A percentile compares a stretch with the other conserved stretches of the same genome.
Conservation (phyloP, 768 basidiomycete genomes). For the Lactarius hatsudake region DNA sequence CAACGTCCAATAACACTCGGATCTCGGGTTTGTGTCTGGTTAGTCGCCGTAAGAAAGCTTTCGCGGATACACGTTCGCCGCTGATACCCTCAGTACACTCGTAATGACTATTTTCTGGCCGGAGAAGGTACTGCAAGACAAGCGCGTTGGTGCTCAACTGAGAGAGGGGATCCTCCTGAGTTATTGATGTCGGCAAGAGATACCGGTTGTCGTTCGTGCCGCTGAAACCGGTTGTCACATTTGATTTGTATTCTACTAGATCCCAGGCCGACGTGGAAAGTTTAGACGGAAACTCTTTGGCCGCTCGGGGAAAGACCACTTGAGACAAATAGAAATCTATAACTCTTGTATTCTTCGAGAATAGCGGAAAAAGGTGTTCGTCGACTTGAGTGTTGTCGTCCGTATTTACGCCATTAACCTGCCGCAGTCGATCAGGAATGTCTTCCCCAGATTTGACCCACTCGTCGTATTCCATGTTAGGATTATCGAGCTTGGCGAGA, state of each 20-base stretch:
- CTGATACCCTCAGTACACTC: conserved; percentile 11
- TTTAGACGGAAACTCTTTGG: conserved; percentile 46
- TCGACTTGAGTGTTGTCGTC: conserved; percentile 38
- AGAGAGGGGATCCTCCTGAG: too few relatives aligned
- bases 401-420: conserved; percentile 41
- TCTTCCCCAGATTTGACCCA: conserved; percentile 35
- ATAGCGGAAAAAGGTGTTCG: conserved; percentile 34
- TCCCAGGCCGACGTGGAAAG: conserved; percentile 53
- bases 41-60: conserved; percentile 36
- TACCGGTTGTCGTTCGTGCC: conserved; percentile 58
- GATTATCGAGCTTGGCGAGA: conserved; percentile 43
- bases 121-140: too few relatives aligned
- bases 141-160: too few relatives aligned
- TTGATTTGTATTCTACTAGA: conserved; percentile 40
- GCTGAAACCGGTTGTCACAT: conserved; percentile 48
- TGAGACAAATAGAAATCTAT: conserved; percentile 47
- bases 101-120: too few relatives aligned
- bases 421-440: conserved; percentile 35
- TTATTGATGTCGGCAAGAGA: too few relatives aligned
- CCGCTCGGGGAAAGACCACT: conserved; percentile 50
- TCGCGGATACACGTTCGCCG: neutral
- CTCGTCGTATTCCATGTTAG: conserved; percentile 39
- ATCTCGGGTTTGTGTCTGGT: conserved; percentile 35
- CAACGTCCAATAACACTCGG: too few relatives aligned
- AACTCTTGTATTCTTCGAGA: conserved; percentile 37